phyloP scores from a whole-genome alignment of 805 yeast species.

The Wickerhamomyces tratensis region DNA sequence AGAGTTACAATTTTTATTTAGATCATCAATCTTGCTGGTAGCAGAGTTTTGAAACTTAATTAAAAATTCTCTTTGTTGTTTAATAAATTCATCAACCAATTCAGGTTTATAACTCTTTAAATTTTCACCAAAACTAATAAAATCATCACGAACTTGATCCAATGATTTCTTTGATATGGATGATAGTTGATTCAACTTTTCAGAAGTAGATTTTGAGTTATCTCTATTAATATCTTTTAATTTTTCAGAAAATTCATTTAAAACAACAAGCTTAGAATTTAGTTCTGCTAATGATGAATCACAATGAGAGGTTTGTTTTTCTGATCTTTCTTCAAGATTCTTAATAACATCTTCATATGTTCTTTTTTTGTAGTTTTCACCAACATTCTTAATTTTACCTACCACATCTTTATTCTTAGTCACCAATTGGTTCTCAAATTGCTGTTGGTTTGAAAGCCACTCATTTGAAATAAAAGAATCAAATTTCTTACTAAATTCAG shows the following conservation, averaged over 20 bases:
- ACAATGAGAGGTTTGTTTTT: constrained; percentile 1
- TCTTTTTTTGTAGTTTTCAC: neutral
- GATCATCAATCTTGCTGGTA: neutral
- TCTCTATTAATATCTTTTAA: constrained; percentile 8
- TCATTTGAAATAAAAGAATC: constrained; percentile 6
- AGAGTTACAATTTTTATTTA: constrained; percentile 2
- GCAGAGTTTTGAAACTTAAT: constrained; percentile 2
- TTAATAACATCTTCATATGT: neutral
- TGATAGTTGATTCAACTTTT: neutral
- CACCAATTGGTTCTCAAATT: constrained; percentile 4
- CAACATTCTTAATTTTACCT: constrained; percentile 2
- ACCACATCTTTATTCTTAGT: constrained; percentile 4
- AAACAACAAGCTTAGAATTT: constrained; percentile 2
- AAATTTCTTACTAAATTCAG: constrained; percentile 6
- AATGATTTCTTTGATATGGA: constrained; percentile 3
- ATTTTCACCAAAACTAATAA: constrained; percentile 4
- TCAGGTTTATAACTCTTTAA: constrained; percentile 8
- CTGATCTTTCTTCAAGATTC: neutral
- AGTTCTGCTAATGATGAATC: constrained; percentile 2
- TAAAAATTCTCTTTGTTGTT: constrained; percentile 3
- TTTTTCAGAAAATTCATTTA: constrained; percentile 4
- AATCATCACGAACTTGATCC: constrained; percentile 4
- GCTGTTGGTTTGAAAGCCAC: constrained; percentile 9
- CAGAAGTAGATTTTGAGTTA: neutral
- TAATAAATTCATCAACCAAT: constrained; percentile 8